A percentile compares a stretch with the other conserved stretches of the same genome.
Conservation (phyloP, 2,329 filamentous ascomycete genomes). For the Sclerotiophoma versabilis region DNA sequence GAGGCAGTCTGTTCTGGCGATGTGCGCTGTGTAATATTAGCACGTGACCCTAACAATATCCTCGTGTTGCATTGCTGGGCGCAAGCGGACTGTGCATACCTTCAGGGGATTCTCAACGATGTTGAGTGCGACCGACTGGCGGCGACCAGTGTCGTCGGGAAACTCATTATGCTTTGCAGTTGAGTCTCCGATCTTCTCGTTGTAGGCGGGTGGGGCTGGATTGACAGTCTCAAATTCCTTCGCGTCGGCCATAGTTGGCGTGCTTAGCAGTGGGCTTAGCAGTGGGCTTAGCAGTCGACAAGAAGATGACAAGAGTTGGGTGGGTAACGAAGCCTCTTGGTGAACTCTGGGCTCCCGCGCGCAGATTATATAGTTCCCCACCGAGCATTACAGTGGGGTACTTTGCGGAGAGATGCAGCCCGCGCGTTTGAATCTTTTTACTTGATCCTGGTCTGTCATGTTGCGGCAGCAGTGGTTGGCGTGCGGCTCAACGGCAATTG, state of each 20-base stretch:
- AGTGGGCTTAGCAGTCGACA: constrained; percentile 10
- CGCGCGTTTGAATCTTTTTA: neutral
- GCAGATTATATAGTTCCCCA: constrained; percentile 13
- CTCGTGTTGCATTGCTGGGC: neutral
- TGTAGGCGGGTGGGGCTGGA: neutral
- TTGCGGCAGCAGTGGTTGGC: constrained; percentile 4
- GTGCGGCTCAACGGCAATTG: constrained; percentile 14
- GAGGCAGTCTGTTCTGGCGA: constrained; percentile 58
- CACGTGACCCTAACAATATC: constrained; percentile 19
- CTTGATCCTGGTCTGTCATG: constrained; percentile 1
- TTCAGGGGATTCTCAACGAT: constrained; percentile 57
- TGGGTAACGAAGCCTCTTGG: constrained; percentile 14
- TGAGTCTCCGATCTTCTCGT: constrained; percentile 16
- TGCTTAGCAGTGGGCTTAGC: constrained; percentile 18
- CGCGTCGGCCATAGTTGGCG: constrained; percentile 17
- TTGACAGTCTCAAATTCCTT: constrained; percentile 10
- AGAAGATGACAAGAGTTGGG: constrained; percentile 8
- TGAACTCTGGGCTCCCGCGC: constrained; percentile 9
- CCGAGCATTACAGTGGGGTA: constrained; percentile 13
- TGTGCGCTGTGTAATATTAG: constrained; percentile 53
- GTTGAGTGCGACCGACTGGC: constrained; percentile 54
- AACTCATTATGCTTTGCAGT: constrained; percentile 16
- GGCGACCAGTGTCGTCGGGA: constrained; percentile 36
- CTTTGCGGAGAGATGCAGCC: constrained; percentile 4
- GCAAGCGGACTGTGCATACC: constrained; percentile 33